A percentile compares a stretch with the other conserved stretches of the same genome.
Evolutionary conservation across 2,329 filamentous ascomycete species (phyloP).

Genomic region (Rhinocladiella mackenziei): DNA sequence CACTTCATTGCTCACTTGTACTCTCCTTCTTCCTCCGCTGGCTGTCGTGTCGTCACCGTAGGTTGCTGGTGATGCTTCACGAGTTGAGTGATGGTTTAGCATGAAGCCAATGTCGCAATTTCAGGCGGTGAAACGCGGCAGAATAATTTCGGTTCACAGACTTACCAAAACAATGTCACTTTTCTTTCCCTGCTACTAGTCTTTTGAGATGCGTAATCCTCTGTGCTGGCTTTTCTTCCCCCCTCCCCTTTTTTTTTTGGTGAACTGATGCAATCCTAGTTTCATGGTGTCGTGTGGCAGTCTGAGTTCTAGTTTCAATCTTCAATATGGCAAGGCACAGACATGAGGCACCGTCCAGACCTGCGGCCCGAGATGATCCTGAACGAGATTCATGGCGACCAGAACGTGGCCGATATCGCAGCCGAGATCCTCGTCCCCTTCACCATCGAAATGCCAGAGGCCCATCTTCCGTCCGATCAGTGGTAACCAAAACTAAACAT

Average conservation of each 20-base stretch:
- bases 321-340: constrained; percentile 11
- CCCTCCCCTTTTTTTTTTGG: too few relatives aligned
- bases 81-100: too few relatives aligned
- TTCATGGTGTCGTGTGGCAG: too few relatives aligned
- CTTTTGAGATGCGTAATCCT: too few relatives aligned
- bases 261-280: too few relatives aligned
- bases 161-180: background rate
- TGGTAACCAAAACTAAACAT: constrained; percentile 23
- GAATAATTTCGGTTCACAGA: constrained; percentile 11
- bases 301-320: too few relatives aligned
- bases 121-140: constrained; percentile 19
- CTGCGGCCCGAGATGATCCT: background rate
- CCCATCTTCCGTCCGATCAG: constrained; percentile 11
- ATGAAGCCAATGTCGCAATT: background rate
- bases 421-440: background rate
- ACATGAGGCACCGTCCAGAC: background rate
- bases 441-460: background rate
- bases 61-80: too few relatives aligned
- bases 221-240: background rate
- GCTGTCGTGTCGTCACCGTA: background rate
- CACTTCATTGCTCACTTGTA: background rate
- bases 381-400: constrained; percentile 8
- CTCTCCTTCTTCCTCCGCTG: background rate
- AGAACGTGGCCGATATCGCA: constrained; percentile 2
- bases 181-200: too few relatives aligned